A percentile compares a stretch with the other conserved stretches of the same genome.
phyloP scores from a whole-genome alignment of 352 stramenopile genomes.

The Phytophthora nicotianae region DNA sequence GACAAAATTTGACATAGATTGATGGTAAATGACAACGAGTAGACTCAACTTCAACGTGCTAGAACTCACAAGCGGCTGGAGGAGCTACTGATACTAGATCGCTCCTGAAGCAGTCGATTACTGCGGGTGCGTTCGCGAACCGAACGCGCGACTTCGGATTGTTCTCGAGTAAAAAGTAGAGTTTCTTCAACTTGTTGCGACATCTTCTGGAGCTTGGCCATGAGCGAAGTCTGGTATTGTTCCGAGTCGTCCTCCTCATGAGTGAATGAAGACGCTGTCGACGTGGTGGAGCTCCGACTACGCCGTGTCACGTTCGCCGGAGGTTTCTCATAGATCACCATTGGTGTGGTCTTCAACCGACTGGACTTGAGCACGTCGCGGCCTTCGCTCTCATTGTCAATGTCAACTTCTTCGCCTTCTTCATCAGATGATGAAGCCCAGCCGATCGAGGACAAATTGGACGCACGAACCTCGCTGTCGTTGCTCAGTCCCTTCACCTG shows the following conservation, averaged over 20 bases:
- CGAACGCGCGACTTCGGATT: conserved; percentile 31
- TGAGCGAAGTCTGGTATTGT: conserved; percentile 18
- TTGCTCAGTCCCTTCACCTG: conserved; percentile 19
- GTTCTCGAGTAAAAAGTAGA: conserved; percentile 32
- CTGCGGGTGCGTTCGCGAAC: conserved; percentile 19
- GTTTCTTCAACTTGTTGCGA: conserved; percentile 38
- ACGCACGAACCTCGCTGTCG: conserved; percentile 14
- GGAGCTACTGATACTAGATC: conserved; percentile 1
- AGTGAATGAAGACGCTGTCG: conserved; percentile 20
- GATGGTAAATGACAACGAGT: conserved; percentile 4
- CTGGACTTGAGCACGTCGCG: conserved; percentile 23
- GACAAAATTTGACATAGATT: neutral
- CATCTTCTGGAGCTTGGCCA: conserved; percentile 35
- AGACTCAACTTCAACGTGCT: neutral
- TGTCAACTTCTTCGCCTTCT: conserved; percentile 12
- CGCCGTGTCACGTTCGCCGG: conserved; percentile 9
- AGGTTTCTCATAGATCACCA: conserved; percentile 16
- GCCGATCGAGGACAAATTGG: conserved; percentile 24
- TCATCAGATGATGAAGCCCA: conserved; percentile 12
- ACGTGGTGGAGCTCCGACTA: conserved; percentile 23
- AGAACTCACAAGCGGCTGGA: conserved; percentile 8
- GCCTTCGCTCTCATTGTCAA: conserved; percentile 17
- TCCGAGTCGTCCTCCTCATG: conserved; percentile 12
- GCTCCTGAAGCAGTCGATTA: conserved; percentile 4
- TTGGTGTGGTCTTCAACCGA: conserved; percentile 4